Percentiles rank a stretch among this genome's conserved stretches.
phyloP scores from a whole-genome alignment of 208 protist genomes.

The Leishmania tropica region DNA sequence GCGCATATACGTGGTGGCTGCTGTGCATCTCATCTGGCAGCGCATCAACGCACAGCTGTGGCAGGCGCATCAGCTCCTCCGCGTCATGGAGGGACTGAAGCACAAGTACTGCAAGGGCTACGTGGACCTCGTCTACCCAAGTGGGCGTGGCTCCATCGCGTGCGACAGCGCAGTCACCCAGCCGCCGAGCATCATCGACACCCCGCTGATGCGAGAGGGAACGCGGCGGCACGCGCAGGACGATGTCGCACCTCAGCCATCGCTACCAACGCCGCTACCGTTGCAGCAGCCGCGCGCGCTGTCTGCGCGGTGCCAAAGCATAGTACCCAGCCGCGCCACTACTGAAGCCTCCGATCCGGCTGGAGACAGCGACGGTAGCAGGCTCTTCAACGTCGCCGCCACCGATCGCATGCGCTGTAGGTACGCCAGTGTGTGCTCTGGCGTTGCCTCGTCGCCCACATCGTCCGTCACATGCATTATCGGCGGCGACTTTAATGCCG shows the following conservation, averaged over 20 bases:
- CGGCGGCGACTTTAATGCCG: constrained; percentile 85
- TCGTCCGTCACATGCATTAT: constrained; percentile 54
- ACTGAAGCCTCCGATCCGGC: constrained; percentile 11
- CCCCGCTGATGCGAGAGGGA: constrained; percentile 15
- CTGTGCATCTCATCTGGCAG: constrained; percentile 83
- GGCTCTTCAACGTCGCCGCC: neutral
- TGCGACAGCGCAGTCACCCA: constrained; percentile 8
- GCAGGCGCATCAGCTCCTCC: constrained; percentile 72
- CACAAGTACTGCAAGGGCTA: constrained; percentile 48
- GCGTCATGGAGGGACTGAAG: constrained; percentile 59
- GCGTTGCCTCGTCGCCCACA: neutral
- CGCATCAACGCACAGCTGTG: constrained; percentile 82
- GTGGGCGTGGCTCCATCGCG: neutral
- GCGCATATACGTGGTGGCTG: constrained; percentile 66
- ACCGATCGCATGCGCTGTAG: constrained; percentile 7
- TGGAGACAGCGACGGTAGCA: neutral
- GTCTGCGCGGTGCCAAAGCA: neutral
- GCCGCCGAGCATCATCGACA: constrained; percentile 15
- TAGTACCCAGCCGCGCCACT: neutral
- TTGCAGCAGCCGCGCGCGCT: constrained; percentile 1
- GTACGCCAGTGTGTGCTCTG: constrained; percentile 17
- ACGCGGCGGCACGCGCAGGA: neutral
- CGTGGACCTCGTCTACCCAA: constrained; percentile 10
- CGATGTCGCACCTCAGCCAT: neutral
- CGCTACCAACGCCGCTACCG: constrained; percentile 1